Base-by-base conservation (phyloP, 352 stramenopile species). In the Phytophthora europaea region DNA sequence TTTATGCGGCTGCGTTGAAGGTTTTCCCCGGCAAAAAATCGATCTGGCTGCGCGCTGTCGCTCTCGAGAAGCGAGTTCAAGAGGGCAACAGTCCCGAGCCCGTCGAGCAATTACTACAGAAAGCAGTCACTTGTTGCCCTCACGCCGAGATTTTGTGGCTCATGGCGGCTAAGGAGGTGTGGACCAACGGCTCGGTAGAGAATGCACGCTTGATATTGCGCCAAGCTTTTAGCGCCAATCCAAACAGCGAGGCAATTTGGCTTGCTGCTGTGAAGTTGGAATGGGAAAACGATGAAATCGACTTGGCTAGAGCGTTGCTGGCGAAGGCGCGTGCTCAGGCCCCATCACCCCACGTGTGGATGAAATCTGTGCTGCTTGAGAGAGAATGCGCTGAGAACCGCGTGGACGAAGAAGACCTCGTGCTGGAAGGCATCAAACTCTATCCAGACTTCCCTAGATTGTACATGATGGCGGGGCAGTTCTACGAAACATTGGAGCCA, bases 211-310 rank as follows among this genome's bases (percentile, higher is more conserved):
- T 93, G 26, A 98, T 99, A 56, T 82, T 99, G 34, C 94, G 96
- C 3, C 88, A 99, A 76, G 98, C 98, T 22, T 99, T 99, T 79
- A 96, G 88, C 61, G 93, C 90, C 5, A 99, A 99, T 81, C 96
- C 97, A 3, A 97, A 99, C 74, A 99, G 94, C 62, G 97, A 99
- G 75, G 73, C 91, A 6, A 97, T 98, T 67, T 98, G 90, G 94
- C 81, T 99, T n/a, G 98, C 98, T 6, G 97, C 97, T 8, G 92
- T 99, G 16, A 99, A 99, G 76, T 82, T 99, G 2, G 98, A 99
- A 81, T 99, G 97, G 96, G 98, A 99, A 80, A 99, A 98, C 65
- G 96, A 98, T 61, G 95, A 99, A 74, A 92, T 97, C n/a, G 93
- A 98, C 55, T 81, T 98, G 13, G 98, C 98, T 5, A 79, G 90